Base-by-base conservation (phyloP, 1,139 yeast species). In the Diutina neorugosa region DNA sequence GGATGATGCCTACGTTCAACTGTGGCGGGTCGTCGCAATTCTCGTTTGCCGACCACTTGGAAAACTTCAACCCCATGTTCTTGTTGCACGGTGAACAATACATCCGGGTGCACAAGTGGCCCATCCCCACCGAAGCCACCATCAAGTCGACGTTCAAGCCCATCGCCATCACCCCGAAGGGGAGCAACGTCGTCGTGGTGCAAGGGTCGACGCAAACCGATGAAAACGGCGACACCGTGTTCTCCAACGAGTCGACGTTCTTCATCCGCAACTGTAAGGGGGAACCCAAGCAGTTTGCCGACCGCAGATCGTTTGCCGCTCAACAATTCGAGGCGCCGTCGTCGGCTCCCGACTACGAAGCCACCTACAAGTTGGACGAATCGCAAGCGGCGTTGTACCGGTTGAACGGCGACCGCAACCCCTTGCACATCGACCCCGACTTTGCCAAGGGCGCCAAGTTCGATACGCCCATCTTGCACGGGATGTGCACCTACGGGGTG, bases 41-140 rank as follows among this genome's bases (percentile, higher is more conserved):
- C 55, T 76, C 82, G 44, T 78, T 81, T 65, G 71, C 77, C 57
- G 73, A 73, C 56, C 69, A 84, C 54, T 82, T 88, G 62, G 86
- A 84, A 59, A 84, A 88, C 70, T 91, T 88, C 76, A 88, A 88
- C 71, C 96, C 95, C 60, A 81, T 86, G 82, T 77, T 84, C 70
- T 77, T 93, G 65, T 77, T 93, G 62, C 98, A 93, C 67, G 98
- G 98, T 58, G 98, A 93, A 71, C 98, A 93, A 68, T 93, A 86
- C 69, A 75, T 91, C 61, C 91, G 83, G 69, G 70, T 93, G 59
- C 78, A 78, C 61, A 81, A 85, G 67, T 83, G 79, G 76, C 95
- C 96, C 58, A 75, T 93, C 55, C 96, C 96, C 59, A 80, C 86
- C 4, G 81, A 78, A 55, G 93, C 82, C 12, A 67, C 71, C 2